Evolutionary conservation across 2,329 filamentous ascomycete genomes (phyloP).

Genomic region (Penicillium sp.): DNA sequence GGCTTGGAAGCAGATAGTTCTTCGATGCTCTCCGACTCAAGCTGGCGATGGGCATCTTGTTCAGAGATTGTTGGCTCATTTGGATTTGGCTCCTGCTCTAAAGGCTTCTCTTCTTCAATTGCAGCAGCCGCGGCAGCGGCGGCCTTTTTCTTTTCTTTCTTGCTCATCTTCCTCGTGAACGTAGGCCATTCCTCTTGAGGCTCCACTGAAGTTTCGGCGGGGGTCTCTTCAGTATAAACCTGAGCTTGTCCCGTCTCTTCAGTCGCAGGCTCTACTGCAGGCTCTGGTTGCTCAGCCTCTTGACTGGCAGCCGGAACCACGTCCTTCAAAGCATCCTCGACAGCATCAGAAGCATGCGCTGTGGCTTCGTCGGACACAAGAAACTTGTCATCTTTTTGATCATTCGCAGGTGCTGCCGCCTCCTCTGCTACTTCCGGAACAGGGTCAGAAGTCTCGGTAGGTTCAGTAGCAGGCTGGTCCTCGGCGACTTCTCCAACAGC

Average conservation of each 20-base stretch:
- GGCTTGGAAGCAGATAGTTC: background rate
- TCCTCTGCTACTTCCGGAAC: background rate
- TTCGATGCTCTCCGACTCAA: background rate
- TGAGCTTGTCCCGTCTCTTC: background rate
- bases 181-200: slow-evolving; percentile 7
- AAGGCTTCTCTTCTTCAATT: slow-evolving; percentile 5
- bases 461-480: background rate
- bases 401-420: background rate
- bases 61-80: background rate
- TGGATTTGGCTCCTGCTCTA: slow-evolving; percentile 1
- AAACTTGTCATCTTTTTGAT: background rate
- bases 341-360: background rate
- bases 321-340: background rate
- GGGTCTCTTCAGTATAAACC: background rate
- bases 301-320: background rate
- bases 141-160: slow-evolving; percentile 28
- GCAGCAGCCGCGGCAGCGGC: slow-evolving; percentile 11
- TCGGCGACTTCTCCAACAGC: background rate
- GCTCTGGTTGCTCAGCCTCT: background rate
- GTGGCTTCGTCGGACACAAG: background rate
- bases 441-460: background rate
- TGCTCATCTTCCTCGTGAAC: slow-evolving; percentile 27
- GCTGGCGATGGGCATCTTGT: background rate
- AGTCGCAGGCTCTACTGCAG: background rate
- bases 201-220: background rate